These are phyloP conservation scores for Porogramme epimiltina DNA, from an alignment of 1,284 basidiomycete species.

Conservation along the genomic window DNA sequence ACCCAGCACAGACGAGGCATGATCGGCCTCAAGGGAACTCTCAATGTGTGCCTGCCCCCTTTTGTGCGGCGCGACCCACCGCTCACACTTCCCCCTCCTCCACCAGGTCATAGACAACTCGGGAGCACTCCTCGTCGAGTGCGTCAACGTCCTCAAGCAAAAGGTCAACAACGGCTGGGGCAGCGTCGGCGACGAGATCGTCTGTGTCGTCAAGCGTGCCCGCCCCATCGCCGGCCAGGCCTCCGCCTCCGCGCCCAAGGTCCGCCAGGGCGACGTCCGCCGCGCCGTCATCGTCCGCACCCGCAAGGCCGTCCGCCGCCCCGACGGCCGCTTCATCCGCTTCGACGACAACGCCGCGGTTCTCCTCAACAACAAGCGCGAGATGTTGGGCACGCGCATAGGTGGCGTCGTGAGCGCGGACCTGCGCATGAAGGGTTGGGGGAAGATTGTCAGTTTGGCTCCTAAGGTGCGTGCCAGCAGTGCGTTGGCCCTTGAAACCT, in stretches of 20 bases:
- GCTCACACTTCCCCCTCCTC: not conserved
- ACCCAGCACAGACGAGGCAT: slow-evolving; percentile 46
- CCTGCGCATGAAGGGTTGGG: slow-evolving; percentile 90
- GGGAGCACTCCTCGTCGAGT: slow-evolving; percentile 94
- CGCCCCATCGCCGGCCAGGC: slow-evolving; percentile 74
- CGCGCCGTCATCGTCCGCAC: slow-evolving; percentile 95
- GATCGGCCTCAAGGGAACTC: slow-evolving; percentile 92
- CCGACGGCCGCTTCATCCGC: slow-evolving; percentile 86
- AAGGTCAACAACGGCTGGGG: slow-evolving; percentile 91
- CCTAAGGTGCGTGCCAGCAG: slow-evolving; percentile 69
- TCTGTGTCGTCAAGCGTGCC: slow-evolving; percentile 94
- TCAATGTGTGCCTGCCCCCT: slow-evolving; percentile 61
- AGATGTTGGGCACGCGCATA: slow-evolving; percentile 95
- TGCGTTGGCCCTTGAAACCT: not conserved
- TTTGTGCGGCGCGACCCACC: not conserved
- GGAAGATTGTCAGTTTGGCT: slow-evolving; percentile 91
- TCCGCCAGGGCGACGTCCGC: slow-evolving; percentile 91
- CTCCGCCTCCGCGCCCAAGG: slow-evolving; percentile 74
- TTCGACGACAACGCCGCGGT: slow-evolving; percentile 99
- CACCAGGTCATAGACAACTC: slow-evolving; percentile 95
- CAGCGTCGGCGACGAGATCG: slow-evolving; percentile 91
- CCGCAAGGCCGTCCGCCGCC: slow-evolving; percentile 77
- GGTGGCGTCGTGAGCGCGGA: slow-evolving; percentile 93
- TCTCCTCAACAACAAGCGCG: slow-evolving; percentile 93
- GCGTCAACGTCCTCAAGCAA: slow-evolving; percentile 95